Base-by-base conservation (phyloP, 2,329 filamentous ascomycete species). In the Davidsoniella neocaledoniae region DNA sequence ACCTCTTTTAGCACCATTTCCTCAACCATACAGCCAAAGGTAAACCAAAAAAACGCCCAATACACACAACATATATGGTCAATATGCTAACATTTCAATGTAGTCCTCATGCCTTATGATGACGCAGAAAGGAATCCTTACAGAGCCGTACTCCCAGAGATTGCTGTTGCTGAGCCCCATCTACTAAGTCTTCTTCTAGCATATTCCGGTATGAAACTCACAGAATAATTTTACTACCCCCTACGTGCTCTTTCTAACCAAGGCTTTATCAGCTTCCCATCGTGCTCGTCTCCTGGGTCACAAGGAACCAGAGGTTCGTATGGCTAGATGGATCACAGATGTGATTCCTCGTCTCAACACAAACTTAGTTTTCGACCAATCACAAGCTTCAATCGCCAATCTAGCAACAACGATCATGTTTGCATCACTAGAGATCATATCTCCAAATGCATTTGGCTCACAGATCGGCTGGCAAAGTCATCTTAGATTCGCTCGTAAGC, bases 401-500 rank as follows among this genome's bases (percentile, higher is more conserved):
- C 69, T 93, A 2, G 84, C 85, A 0, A 86, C 84, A 0, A 82
- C 85, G 6, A 87, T 93, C 54, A 87, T 91, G 82, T 73, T 93
- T 43, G 77, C 84, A 0, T 88, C 84, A 1, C 68, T 91, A 17
- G 84, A 91, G 59, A 90, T 91, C 51, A 80, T 91, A 46, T 86
- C 82, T 0, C 86, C 86, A 0, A 81, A 80, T 51, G 82, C 83
- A 0, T 90, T 91, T 59, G 84, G 83, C 49, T 79, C 85, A n/a
- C 72, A 77, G 1, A 83, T 90, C 48, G 74, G 83, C 1, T 93
- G 86, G 86, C 83, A 87, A 59, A 76, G 74, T 47, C 85, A 93
- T 62, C 71, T 93, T 1, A 76, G 77, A 50, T 75, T 86, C 48
- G 85, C 86, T 1, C 76, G 86, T 2, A 75, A 82, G 57, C 76